A percentile compares a stretch with the other conserved stretches of the same genome.
Evolutionary conservation across 2,329 filamentous ascomycete genomes (phyloP).

Genomic region (Arthroderma sp.): DNA sequence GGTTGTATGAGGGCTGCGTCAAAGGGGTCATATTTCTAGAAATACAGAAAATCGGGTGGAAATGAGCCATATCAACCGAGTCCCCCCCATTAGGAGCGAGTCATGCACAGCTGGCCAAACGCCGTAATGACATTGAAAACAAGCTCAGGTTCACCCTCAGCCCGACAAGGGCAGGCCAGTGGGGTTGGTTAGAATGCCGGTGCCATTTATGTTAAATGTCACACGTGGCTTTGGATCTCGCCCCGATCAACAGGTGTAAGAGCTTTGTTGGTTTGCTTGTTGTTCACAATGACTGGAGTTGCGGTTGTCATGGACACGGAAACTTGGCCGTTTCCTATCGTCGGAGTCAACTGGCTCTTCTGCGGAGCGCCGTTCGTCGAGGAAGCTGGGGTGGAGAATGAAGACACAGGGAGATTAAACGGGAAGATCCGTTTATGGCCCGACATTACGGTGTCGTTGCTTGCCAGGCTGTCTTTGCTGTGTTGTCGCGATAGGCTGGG

Average conservation of each 20-base stretch:
- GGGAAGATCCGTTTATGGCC: background rate
- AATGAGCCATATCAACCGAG: too few relatives aligned
- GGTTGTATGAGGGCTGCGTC: too few relatives aligned
- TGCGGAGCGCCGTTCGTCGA: constrained; percentile 1
- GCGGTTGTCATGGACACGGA: background rate
- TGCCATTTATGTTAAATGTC: too few relatives aligned
- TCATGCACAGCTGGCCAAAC: too few relatives aligned
- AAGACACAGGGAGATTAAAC: background rate
- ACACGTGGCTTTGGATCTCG: background rate
- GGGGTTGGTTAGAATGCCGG: too few relatives aligned
- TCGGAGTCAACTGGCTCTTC: background rate
- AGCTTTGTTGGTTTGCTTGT: constrained; percentile 1
- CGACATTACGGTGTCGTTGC: constrained; percentile 1
- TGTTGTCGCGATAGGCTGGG: constrained; percentile 25
- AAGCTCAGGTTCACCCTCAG: too few relatives aligned
- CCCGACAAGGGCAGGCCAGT: too few relatives aligned
- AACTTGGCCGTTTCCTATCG: constrained; percentile 1
- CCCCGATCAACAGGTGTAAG: constrained; percentile 1
- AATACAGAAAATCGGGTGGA: too few relatives aligned
- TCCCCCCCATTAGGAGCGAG: too few relatives aligned
- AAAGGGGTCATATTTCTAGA: too few relatives aligned
- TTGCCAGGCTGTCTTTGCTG: constrained; percentile 26
- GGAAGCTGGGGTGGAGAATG: background rate
- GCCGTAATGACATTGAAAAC: too few relatives aligned
- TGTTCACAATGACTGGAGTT: constrained; percentile 1